Percentiles rank a stretch among this genome's conserved stretches.
Conservation (phyloP, 225 moss, liverwort and hornwort genomes). For the Bryoerythrophyllum caledonicum region DNA sequence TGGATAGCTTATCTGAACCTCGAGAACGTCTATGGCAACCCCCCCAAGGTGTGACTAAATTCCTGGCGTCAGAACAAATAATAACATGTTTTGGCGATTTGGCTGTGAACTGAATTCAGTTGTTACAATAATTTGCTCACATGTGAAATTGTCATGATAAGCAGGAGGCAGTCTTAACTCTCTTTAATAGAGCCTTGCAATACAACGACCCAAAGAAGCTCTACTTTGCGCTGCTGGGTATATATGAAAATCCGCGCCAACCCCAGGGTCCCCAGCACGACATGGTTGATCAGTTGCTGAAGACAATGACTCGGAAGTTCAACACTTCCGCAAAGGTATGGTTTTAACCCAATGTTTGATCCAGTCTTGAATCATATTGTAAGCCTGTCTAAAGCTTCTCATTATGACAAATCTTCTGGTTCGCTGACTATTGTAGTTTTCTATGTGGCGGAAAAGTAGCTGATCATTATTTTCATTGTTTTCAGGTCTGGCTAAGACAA, state of each 20-base stretch:
- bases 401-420: not conserved
- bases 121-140: constrained; percentile 5
- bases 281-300: constrained; percentile 79
- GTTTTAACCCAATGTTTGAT: not conserved
- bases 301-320: constrained; percentile 91
- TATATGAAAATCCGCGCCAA: constrained; percentile 88
- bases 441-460: not conserved
- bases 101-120: not conserved
- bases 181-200: constrained; percentile 77
- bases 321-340: constrained; percentile 87
- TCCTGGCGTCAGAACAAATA: not conserved
- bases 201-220: constrained; percentile 91
- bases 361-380: not conserved
- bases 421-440: not conserved
- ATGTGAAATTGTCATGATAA: constrained; percentile 23
- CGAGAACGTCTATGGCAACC: constrained; percentile 87
- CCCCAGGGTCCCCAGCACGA: constrained; percentile 56
- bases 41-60: constrained; percentile 60
- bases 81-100: constrained; percentile 1
- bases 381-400: constrained; percentile 5
- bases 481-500: constrained; percentile 84
- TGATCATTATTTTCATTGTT: not conserved
- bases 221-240: constrained; percentile 71
- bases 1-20: constrained; percentile 98
- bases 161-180: constrained; percentile 86